Conservation (phyloP, 148 eudicot genomes). For the Hydrangea macrophylla region DNA sequence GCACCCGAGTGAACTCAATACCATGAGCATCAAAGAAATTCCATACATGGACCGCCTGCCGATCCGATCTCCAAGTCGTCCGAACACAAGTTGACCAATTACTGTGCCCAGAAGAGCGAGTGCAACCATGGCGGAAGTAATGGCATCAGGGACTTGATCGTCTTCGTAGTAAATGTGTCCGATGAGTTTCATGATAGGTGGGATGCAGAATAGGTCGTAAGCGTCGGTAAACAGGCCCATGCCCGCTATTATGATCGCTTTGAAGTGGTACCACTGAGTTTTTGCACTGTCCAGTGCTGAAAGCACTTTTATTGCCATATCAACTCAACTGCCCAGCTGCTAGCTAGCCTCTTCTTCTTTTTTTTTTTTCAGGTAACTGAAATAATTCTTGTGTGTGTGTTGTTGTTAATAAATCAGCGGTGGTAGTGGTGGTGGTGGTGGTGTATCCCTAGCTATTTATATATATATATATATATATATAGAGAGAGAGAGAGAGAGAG, state of each 20-base stretch:
- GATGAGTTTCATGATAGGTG: slow-evolving; percentile 44
- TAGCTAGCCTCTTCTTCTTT: too few relatives aligned
- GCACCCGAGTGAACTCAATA: slow-evolving; percentile 48
- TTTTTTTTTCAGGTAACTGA: not conserved
- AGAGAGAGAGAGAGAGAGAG: too few relatives aligned
- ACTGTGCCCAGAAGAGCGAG: slow-evolving; percentile 44
- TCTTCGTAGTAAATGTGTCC: slow-evolving; percentile 43
- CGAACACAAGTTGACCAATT: slow-evolving; percentile 50
- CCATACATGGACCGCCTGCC: slow-evolving; percentile 55
- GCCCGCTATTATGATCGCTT: slow-evolving; percentile 62
- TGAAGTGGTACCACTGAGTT: slow-evolving; percentile 66
- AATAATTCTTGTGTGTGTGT: not conserved
- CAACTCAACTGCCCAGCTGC: not conserved
- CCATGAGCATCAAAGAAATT: slow-evolving; percentile 38
- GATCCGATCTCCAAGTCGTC: slow-evolving; percentile 43
- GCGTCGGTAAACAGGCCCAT: slow-evolving; percentile 77
- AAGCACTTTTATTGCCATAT: slow-evolving; percentile 54
- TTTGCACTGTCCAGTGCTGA: slow-evolving; percentile 49
- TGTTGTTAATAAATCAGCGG: too few relatives aligned
- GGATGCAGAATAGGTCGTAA: slow-evolving; percentile 62
- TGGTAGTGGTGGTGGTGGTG: too few relatives aligned
- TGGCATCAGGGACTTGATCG: slow-evolving; percentile 13
- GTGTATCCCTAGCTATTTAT: too few relatives aligned
- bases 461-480: not conserved
- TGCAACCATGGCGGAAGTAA: slow-evolving; percentile 32